Base-by-base conservation (phyloP, 371 early-diverging fungal species). In the Chytridiales sp. region DNA sequence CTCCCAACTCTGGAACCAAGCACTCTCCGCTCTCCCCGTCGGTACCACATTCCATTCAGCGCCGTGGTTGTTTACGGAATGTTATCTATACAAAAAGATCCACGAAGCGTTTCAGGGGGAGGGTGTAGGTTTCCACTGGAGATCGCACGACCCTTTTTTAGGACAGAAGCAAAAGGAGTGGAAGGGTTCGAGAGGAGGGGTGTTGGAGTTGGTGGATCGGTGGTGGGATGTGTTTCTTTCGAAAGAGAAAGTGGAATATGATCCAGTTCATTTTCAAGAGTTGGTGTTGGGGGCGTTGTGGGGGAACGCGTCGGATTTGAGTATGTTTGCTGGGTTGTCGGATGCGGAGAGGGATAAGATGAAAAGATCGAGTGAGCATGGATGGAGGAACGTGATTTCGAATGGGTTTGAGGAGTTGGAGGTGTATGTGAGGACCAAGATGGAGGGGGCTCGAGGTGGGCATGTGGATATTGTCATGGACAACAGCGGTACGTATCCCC, bases 231-330 rank as follows among this genome's bases (percentile, higher is more conserved):
- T 15, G 8, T 6, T 48, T 27, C 27, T 15, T 4, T 30, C 4
- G 41, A 53, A 36, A 24, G 46, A 4, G 40, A 1, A n/a, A 21
- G 19, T 47, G 27, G 26, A 4, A 29, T 41, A 52, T 56, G 6
- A 26, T 39, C 54, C 34, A 40, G 15, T 50, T 29, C 35, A 41
- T 29, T 42, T 64, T 8, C 32, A 46, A 0, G 61, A 66, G 26
- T 52, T 66, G 31, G 11, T 66, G 21, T 41, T 64, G 47, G 46
- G 60, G 40, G 43, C 39, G 26, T 44, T 71, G n/a, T 71, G 72
- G 72, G 72, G 72, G 24, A 71, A 71, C 50, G 59, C 59, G 47
- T 57, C 68, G 1, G 72, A 68, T 35, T 52, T 67, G 27, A 59
- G 59, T 19, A 59, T 71, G 46, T 63, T 57, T 62, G 57, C 67